Conservation (phyloP, 2,329 filamentous ascomycete genomes). For the Apiospora sp. region DNA sequence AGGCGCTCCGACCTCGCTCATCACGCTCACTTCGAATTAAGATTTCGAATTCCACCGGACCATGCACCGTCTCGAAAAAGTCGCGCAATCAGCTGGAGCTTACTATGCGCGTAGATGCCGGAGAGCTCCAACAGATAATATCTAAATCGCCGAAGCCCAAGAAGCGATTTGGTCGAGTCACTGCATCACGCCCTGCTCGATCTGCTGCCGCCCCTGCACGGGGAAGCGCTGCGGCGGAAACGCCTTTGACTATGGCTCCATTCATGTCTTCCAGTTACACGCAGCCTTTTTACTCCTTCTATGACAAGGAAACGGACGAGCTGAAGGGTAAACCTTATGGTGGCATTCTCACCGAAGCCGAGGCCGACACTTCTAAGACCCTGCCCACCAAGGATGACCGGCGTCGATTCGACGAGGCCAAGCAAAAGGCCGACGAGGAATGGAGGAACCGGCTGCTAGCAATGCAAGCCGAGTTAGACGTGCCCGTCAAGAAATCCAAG, state of each 20-base stretch:
- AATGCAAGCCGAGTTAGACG: constrained; percentile 70
- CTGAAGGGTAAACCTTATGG: constrained; percentile 93
- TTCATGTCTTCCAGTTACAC: constrained; percentile 68
- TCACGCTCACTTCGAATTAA: constrained; percentile 69
- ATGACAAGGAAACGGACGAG: constrained; percentile 89
- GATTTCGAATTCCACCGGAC: constrained; percentile 46
- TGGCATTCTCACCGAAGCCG: constrained; percentile 85
- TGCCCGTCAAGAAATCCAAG: constrained; percentile 69
- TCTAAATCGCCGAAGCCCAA: constrained; percentile 64
- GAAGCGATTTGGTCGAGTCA: constrained; percentile 52
- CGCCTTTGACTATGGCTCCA: constrained; percentile 61
- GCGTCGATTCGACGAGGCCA: constrained; percentile 86
- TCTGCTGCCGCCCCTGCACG: constrained; percentile 40
- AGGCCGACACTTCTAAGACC: constrained; percentile 91
- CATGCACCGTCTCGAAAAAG: constrained; percentile 52
- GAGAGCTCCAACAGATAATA: constrained; percentile 67
- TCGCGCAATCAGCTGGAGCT: constrained; percentile 59
- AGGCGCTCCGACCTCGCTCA: constrained; percentile 48
- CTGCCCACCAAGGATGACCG: constrained; percentile 83
- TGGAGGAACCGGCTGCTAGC: constrained; percentile 75
- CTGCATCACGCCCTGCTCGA: constrained; percentile 42
- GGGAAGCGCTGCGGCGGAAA: constrained; percentile 40
- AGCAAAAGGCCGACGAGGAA: constrained; percentile 89
- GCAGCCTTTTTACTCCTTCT: constrained; percentile 86
- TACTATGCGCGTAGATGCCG: constrained; percentile 63